Evolutionary conservation across 2,329 filamentous ascomycete species (phyloP).

Genomic region (Ceratocystis cubensis): DNA sequence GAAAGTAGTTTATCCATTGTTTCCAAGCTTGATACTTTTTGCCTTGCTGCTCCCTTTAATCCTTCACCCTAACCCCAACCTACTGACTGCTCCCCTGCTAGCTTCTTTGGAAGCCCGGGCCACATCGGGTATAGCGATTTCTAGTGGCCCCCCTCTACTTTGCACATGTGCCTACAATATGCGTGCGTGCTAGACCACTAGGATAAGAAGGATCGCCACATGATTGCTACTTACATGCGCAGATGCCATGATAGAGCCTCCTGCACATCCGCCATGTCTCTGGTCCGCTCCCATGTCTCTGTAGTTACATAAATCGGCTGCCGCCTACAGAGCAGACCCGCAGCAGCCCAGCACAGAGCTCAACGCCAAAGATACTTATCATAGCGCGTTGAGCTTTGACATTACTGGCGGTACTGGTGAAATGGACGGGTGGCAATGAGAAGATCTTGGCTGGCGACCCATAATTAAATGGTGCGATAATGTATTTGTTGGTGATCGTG

Average conservation of each 20-base stretch:
- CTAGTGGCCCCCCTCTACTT: background rate
- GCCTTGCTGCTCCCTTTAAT: too few relatives aligned
- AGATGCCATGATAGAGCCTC: background rate
- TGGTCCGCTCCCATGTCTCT: too few relatives aligned
- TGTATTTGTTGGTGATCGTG: background rate
- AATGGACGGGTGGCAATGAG: background rate
- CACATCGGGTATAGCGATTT: slow-evolving; percentile 2
- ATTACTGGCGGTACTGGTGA: background rate
- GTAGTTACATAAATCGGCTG: background rate
- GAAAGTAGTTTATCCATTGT: background rate
- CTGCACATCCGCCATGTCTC: too few relatives aligned
- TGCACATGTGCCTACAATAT: background rate
- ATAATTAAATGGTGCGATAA: slow-evolving; percentile 5
- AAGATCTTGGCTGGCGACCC: background rate
- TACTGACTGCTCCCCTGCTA: background rate
- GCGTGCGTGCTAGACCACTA: background rate
- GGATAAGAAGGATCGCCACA: background rate
- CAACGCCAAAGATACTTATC: slow-evolving; percentile 2
- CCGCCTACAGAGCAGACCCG: background rate
- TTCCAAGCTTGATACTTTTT: background rate
- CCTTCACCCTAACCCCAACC: background rate
- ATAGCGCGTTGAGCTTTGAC: slow-evolving; percentile 4
- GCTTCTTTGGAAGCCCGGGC: background rate
- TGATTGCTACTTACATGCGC: background rate
- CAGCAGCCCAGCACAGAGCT: background rate